Evolutionary conservation across 495 filamentous ascomycete genomes (phyloP), one percentile per base, ranked within the genome.

Genomic region (Evernia prunastri): DNA sequence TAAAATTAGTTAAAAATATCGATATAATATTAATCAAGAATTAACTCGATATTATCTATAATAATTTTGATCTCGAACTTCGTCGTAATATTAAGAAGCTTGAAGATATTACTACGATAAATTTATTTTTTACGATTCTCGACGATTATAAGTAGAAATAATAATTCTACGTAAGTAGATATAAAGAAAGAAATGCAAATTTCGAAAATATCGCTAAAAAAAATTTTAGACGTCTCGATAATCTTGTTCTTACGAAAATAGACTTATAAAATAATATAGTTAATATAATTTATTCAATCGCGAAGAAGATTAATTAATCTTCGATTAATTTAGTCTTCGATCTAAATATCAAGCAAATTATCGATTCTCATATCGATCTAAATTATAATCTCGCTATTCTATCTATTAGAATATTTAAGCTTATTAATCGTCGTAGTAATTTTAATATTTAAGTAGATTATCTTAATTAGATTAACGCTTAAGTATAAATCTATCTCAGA

Each of bases 81-180:
- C n/a, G 33, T 0, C 15, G 20, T 12, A 8, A 58, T 59, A 64
- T 64, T 47, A n/a, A 43, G n/a, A 43, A 49, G 13, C 29, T 37
- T 43, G 45, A 39, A 27, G n/a, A 64, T 1, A 12, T 11, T 33
- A 59, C 17, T 3, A 64, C 17, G 15, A 31, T 63, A 9, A 49
- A 36, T 33, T 35, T 17, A 23, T 59, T 58, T 58, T 11, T 64
- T 59, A 58, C n/a, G 7, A 43, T 0, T 12, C 11, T 64, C 9
- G 18, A 64, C 31, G 45, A 58, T n/a, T 58, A 58, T 37, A 64
- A 64, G 36, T 59, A 58, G 59, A 42, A 43, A 58, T 54, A 58
- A 13, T 31, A 58, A 13, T 36, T 25, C 13, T 40, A 58, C 31
- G 36, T 11, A 8, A 36, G 13, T 40, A 37, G 9, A 23, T 56